These are phyloP conservation scores for Lepidium africanum DNA, from an alignment of 345 rosid species.

Conservation along the genomic window DNA sequence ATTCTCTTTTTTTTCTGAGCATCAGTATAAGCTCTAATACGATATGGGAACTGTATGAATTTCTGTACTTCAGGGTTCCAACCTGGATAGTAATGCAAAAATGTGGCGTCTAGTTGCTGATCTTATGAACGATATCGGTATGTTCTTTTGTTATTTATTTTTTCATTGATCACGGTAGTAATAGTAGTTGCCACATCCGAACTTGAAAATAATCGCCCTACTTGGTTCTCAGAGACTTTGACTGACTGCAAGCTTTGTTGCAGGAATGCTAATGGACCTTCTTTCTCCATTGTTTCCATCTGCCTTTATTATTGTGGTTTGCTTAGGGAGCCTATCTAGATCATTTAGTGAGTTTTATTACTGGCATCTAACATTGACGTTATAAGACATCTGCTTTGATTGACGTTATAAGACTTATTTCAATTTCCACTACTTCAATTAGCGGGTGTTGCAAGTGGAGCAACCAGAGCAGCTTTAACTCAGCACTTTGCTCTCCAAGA, in stretches of 20 bases:
- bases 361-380: not conserved
- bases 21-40: not conserved
- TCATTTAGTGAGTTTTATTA: conserved; percentile 69
- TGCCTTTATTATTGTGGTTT: conserved; percentile 78
- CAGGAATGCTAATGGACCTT: conserved; percentile 98
- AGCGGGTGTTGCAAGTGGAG: conserved; percentile 99
- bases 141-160: conserved; percentile 1
- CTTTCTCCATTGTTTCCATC: conserved; percentile 89
- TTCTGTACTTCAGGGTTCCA: conserved; percentile 59
- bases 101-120: conserved; percentile 98
- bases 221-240: conserved; percentile 1
- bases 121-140: conserved; percentile 93
- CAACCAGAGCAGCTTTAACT: conserved; percentile 96
- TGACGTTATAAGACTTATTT: not conserved
- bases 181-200: not conserved
- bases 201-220: not conserved
- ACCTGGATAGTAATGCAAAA: conserved; percentile 88
- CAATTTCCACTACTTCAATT: not conserved
- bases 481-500: conserved; percentile 95
- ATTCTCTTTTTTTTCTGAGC: not conserved
- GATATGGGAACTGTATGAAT: not conserved
- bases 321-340: conserved; percentile 92
- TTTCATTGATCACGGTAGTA: not conserved
- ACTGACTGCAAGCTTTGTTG: conserved; percentile 13
- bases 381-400: not conserved